These are phyloP conservation scores for Blastobotrys buckinghamii DNA, from an alignment of 1,139 yeast genomes.

Conservation along the genomic window DNA sequence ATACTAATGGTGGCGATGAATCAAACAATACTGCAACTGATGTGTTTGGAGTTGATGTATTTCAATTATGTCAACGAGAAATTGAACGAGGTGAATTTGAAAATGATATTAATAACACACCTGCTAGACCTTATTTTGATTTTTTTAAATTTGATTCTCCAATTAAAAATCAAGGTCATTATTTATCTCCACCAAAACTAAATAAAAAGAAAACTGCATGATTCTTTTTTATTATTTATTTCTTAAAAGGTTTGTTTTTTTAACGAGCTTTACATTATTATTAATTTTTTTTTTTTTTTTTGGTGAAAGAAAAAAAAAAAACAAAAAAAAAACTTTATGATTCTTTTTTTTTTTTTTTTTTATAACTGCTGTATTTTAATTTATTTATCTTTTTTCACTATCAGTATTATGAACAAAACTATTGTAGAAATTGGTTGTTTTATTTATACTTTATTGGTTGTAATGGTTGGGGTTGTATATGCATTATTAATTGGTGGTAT, in stretches of 20 bases:
- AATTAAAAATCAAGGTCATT: conserved; percentile 26
- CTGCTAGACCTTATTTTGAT: conserved; percentile 6
- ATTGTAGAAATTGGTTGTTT: neutral
- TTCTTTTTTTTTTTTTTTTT: neutral
- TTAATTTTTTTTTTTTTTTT: neutral
- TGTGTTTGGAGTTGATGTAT: conserved; percentile 52
- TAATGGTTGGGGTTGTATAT: neutral
- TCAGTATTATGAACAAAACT: neutral
- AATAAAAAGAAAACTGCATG: conserved; percentile 13
- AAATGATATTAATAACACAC: neutral
- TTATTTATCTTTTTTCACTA: neutral
- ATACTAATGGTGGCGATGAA: neutral
- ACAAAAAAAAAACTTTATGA: too few relatives aligned
- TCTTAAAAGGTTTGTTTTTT: neutral
- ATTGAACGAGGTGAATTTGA: conserved; percentile 30
- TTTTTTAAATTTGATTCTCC: conserved; percentile 26
- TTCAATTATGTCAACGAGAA: conserved; percentile 52
- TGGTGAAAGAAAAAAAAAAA: too few relatives aligned
- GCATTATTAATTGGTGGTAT: neutral
- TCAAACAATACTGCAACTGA: conserved; percentile 33
- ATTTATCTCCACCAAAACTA: conserved; percentile 22
- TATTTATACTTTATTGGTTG: neutral
- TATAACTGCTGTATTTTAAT: neutral
- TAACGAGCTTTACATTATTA: conserved; percentile 1
- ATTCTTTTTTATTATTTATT: conserved; percentile 6